Evolutionary conservation across 257 asterid genomes (phyloP).

Genomic region (Gentiana macrophylla): DNA sequence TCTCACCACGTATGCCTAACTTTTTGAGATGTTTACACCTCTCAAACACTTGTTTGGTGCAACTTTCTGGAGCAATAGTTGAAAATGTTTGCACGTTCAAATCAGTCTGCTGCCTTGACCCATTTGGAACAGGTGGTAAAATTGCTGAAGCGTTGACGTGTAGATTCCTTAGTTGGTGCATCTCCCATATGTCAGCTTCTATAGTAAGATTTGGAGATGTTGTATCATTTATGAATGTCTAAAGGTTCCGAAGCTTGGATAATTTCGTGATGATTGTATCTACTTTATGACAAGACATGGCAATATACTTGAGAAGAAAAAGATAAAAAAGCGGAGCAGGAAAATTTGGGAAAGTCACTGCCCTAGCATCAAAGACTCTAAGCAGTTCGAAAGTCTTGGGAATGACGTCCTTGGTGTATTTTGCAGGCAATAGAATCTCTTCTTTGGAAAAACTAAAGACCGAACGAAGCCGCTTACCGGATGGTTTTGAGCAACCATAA

Average conservation of each 20-base stretch:
- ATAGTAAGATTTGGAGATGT: conserved; percentile 6
- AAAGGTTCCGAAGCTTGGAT: conserved; percentile 44
- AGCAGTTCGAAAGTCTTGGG: conserved; percentile 32
- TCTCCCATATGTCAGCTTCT: conserved; percentile 23
- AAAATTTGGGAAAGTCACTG: conserved; percentile 15
- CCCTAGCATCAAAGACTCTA: conserved; percentile 25
- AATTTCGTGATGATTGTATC: conserved; percentile 26
- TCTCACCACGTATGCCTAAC: conserved; percentile 22
- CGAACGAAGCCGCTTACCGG: conserved; percentile 40
- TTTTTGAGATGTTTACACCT: conserved; percentile 18
- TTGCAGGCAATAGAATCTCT: conserved; percentile 21
- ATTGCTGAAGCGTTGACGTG: conserved; percentile 23
- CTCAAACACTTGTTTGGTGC: conserved; percentile 16
- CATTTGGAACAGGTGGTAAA: background rate
- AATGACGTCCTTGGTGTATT: conserved; percentile 10
- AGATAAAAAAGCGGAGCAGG: conserved; percentile 7
- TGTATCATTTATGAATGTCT: conserved; percentile 25
- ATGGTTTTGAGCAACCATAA: conserved; percentile 29
- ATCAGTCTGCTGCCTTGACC: background rate
- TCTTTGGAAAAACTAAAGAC: conserved; percentile 36
- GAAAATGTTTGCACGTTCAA: conserved; percentile 28
- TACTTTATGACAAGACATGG: conserved; percentile 24
- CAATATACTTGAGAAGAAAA: conserved; percentile 20
- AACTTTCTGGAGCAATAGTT: conserved; percentile 16
- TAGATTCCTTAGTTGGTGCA: conserved; percentile 31